Conservation (phyloP, 371 early-diverging fungal genomes). For the Choanephora cucurbitarum region DNA sequence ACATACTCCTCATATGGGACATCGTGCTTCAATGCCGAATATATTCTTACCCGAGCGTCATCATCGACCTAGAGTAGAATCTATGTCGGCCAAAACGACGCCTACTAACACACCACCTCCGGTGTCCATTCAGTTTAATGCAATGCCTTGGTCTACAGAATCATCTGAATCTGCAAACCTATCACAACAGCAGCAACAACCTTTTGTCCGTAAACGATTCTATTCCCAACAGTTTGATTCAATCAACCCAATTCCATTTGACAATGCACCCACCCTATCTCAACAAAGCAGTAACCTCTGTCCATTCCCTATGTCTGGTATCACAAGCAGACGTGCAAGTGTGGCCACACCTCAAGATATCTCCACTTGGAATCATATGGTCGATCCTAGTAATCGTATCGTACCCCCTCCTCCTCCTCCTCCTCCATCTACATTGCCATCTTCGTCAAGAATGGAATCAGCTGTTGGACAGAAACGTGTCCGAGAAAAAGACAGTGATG, state of each 20-base stretch:
- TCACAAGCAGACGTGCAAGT: conserved; percentile 18
- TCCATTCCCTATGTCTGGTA: conserved; percentile 26
- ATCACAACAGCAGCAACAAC: background rate
- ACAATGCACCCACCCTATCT: background rate
- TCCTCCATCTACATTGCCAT: no score
- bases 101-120: conserved; percentile 17
- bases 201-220: conserved; percentile 11
- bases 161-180: background rate
- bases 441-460: background rate
- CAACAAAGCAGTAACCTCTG: conserved; percentile 4
- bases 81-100: conserved; percentile 8
- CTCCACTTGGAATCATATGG: conserved; percentile 21
- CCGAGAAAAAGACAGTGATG: background rate
- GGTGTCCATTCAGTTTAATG: conserved; percentile 13
- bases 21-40: conserved; percentile 29
- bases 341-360: conserved; percentile 25
- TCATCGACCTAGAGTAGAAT: conserved; percentile 2
- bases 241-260: background rate
- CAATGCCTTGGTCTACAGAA: conserved; percentile 19
- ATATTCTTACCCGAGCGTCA: conserved; percentile 15
- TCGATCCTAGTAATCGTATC: conserved; percentile 1
- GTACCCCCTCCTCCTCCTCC: no score
- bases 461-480: background rate
- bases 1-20: conserved; percentile 7
- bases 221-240: conserved; percentile 19